Evolutionary conservation across 192 early-diverging fungal genomes (phyloP).

Genomic region (Haplosporangium gracile): DNA sequence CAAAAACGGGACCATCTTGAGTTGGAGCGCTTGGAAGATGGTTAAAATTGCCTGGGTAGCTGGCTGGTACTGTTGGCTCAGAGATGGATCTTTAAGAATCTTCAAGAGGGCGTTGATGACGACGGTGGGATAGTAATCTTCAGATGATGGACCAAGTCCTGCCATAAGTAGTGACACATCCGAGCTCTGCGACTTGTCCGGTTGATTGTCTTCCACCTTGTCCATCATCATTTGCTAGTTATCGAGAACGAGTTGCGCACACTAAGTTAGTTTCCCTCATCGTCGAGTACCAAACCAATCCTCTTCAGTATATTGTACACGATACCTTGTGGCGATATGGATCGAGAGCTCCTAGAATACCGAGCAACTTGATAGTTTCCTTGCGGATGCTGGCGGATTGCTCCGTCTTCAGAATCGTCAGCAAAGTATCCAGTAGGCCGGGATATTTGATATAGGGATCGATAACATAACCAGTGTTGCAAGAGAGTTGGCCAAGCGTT

Average conservation of each 20-base stretch:
- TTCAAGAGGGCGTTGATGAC: slow-evolving; percentile 90
- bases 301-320: not conserved
- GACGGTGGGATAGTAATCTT: slow-evolving; percentile 94
- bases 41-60: slow-evolving; percentile 94
- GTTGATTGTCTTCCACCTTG: slow-evolving; percentile 61
- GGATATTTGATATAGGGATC: slow-evolving; percentile 92
- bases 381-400: slow-evolving; percentile 76
- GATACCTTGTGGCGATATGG: slow-evolving; percentile 81
- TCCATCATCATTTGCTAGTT: slow-evolving; percentile 63
- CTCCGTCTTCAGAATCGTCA: slow-evolving; percentile 88
- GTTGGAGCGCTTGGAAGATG: slow-evolving; percentile 90
- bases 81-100: slow-evolving; percentile 85
- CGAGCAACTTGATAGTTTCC: slow-evolving; percentile 91
- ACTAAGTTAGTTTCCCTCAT: not conserved
- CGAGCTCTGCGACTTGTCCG: slow-evolving; percentile 65
- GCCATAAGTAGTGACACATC: slow-evolving; percentile 70
- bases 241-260: not conserved
- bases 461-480: slow-evolving; percentile 90
- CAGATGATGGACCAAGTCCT: slow-evolving; percentile 83
- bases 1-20: slow-evolving; percentile 92
- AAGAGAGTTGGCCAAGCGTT: slow-evolving; percentile 87
- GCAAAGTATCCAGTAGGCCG: slow-evolving; percentile 81
- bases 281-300: too few species aligned
- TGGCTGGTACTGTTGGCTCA: slow-evolving; percentile 86
- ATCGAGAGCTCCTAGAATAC: slow-evolving; percentile 95